Evolutionary conservation across 495 filamentous ascomycete species (phyloP).

Genomic region (Lindgomyces ingoldianus): DNA sequence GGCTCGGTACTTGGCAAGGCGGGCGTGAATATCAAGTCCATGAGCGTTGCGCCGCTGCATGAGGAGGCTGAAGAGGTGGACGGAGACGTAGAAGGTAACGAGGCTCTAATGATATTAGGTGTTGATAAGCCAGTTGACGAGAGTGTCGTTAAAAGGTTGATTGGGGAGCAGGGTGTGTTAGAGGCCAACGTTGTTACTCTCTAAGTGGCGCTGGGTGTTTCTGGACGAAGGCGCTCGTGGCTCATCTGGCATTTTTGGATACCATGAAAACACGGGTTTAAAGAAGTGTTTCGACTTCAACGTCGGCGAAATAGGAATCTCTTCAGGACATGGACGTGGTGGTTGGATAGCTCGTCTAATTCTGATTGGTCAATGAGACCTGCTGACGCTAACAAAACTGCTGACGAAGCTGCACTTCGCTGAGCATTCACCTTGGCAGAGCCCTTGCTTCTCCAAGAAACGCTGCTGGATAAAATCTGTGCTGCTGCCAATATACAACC

Average conservation of each 20-base stretch:
- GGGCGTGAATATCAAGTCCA: conserved; percentile 69
- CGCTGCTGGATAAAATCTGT: no score
- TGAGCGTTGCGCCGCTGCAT: conserved; percentile 62
- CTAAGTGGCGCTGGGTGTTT: conserved; percentile 7
- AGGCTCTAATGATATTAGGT: conserved; percentile 74
- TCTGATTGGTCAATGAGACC: not conserved
- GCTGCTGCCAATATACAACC: no score
- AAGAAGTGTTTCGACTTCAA: conserved; percentile 10
- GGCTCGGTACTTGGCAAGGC: conserved; percentile 62
- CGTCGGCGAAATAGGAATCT: conserved; percentile 4
- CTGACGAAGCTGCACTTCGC: no score
- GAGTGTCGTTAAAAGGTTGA: conserved; percentile 57
- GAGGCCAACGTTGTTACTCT: conserved; percentile 59
- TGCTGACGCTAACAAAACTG: not conserved
- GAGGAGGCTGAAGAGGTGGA: conserved; percentile 30
- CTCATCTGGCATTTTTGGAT: not conserved
- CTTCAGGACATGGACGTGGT: not conserved
- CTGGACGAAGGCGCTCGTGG: not conserved
- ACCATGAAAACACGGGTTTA: not conserved
- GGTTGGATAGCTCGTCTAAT: not conserved
- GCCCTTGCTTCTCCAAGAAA: no score
- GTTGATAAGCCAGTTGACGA: conserved; percentile 59
- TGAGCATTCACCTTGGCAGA: no score
- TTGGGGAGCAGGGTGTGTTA: conserved; percentile 60
- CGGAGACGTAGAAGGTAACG: conserved; percentile 43